phyloP scores from a whole-genome alignment of 2,329 filamentous ascomycete genomes.

The Penicillium italicum region DNA sequence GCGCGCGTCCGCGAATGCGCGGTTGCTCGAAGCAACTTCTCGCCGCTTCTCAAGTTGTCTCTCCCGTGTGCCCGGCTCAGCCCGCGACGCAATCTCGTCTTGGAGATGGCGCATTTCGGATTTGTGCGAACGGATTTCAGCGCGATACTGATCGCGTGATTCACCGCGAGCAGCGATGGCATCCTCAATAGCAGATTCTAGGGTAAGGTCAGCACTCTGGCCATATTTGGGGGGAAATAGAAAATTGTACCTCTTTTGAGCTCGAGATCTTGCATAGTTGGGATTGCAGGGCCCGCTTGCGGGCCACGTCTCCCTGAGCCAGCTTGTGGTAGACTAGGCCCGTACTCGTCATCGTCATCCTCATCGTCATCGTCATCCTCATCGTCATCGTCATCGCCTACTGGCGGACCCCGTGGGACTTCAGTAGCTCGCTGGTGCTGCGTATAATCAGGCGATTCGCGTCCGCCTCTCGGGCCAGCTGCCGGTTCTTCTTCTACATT shows the following conservation, averaged over 20 bases:
- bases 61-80: constrained; percentile 78
- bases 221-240: not conserved
- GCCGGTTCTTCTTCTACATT: constrained; percentile 15
- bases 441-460: constrained; percentile 25
- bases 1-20: constrained; percentile 59
- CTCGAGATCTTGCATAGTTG: constrained; percentile 70
- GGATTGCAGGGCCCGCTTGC: constrained; percentile 58
- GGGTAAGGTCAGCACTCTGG: not conserved
- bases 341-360: constrained; percentile 58
- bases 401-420: constrained; percentile 1
- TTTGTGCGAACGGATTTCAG: constrained; percentile 52
- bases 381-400: constrained; percentile 30
- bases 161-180: constrained; percentile 27
- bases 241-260: constrained; percentile 44
- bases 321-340: constrained; percentile 48
- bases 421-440: constrained; percentile 14
- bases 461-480: not conserved
- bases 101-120: constrained; percentile 33
- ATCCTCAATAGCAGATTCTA: constrained; percentile 34
- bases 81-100: constrained; percentile 78
- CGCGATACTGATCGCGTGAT: constrained; percentile 35
- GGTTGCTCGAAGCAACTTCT: constrained; percentile 68
- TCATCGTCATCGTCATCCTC: constrained; percentile 38
- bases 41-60: constrained; percentile 81
- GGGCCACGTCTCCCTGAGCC: constrained; percentile 13